These are phyloP conservation scores for Alternaria burnsii DNA, from an alignment of 2,329 filamentous ascomycete genomes.

Conservation along the genomic window DNA sequence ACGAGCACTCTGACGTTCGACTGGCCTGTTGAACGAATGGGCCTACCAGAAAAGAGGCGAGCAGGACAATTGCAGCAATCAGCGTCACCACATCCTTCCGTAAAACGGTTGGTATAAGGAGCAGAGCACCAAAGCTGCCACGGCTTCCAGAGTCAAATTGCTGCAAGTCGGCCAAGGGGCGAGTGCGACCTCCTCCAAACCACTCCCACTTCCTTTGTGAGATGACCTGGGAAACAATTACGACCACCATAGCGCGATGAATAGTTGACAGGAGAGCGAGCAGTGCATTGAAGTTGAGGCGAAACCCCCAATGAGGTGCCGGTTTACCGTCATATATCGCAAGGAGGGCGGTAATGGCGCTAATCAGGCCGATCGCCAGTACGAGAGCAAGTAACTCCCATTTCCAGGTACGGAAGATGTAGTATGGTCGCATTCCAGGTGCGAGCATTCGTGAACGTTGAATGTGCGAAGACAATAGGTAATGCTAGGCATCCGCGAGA, in stretches of 20 bases:
- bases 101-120: not conserved
- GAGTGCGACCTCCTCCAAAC: not conserved
- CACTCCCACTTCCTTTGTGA: not conserved
- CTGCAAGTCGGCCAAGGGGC: not conserved
- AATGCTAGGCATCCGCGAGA: too few species aligned
- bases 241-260: not conserved
- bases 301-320: not conserved
- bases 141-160: not conserved
- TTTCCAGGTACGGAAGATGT: not conserved
- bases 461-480: too few species aligned
- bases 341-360: not conserved
- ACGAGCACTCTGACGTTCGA: not conserved
- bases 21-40: not conserved
- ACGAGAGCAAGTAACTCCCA: not conserved
- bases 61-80: not conserved
- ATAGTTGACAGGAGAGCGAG: not conserved
- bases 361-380: not conserved
- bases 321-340: not conserved
- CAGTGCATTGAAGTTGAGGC: not conserved
- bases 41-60: not conserved
- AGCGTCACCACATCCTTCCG: not conserved
- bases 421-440: not conserved
- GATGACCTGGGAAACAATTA: not conserved
- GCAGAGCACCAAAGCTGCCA: not conserved
- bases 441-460: too few species aligned